Conservation (phyloP, 805 yeast genomes). For the Dipodascus albidus region DNA sequence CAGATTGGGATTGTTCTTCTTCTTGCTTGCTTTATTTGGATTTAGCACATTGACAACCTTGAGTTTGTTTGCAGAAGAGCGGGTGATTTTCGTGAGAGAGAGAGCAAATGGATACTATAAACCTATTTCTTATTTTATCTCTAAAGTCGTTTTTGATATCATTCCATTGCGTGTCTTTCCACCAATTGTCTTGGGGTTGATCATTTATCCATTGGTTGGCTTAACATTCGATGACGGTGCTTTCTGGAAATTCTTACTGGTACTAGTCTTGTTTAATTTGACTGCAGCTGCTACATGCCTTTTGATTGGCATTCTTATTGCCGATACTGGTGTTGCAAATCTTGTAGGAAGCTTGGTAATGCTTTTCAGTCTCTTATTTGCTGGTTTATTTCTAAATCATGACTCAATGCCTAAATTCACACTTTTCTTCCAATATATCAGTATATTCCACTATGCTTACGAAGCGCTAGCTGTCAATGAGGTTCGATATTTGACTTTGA, state of each 20-base stretch:
- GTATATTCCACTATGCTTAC: conserved; percentile 92
- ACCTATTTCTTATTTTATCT: conserved; percentile 72
- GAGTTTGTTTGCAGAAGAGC: conserved; percentile 77
- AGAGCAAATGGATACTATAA: conserved; percentile 90
- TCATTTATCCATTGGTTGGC: conserved; percentile 86
- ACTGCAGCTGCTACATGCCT: conserved; percentile 78
- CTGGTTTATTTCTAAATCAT: conserved; percentile 86
- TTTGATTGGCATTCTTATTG: conserved; percentile 75
- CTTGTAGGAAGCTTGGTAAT: conserved; percentile 75
- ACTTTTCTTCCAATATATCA: conserved; percentile 68
- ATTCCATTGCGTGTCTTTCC: conserved; percentile 91
- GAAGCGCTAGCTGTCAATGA: conserved; percentile 90
- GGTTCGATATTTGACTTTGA: conserved; percentile 71
- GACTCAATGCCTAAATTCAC: conserved; percentile 47
- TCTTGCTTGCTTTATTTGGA: conserved; percentile 82
- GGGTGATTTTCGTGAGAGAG: conserved; percentile 84
- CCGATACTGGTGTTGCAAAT: conserved; percentile 88
- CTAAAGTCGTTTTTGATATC: conserved; percentile 83
- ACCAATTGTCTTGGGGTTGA: conserved; percentile 67
- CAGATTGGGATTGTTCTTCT: conserved; percentile 86
- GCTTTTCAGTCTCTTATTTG: conserved; percentile 78
- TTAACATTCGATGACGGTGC: conserved; percentile 67
- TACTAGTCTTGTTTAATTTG: conserved; percentile 72
- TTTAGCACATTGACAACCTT: conserved; percentile 87
- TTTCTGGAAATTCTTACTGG: conserved; percentile 54